Evolutionary conservation across 2,329 filamentous ascomycete species (phyloP).

Genomic region (Hymenoscyphus occultus): DNA sequence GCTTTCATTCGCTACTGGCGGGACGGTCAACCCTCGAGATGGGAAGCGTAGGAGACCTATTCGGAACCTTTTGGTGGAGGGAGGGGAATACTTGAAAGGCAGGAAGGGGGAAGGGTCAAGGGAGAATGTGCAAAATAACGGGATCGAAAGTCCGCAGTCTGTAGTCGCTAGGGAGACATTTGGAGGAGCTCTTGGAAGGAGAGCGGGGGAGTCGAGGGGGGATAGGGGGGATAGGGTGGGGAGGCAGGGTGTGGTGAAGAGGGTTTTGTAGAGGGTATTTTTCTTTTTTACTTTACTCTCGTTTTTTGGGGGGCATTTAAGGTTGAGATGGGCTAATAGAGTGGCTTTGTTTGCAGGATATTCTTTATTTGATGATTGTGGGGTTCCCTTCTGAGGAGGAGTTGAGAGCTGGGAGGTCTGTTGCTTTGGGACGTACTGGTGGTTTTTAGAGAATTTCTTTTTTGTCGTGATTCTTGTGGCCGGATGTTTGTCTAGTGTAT

Average conservation of each 20-base stretch:
- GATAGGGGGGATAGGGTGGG: conserved; percentile 7
- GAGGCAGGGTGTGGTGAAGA: conserved; percentile 23
- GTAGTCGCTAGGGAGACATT: not conserved
- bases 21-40: conserved; percentile 33
- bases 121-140: not conserved
- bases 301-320: no score
- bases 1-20: conserved; percentile 46
- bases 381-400: conserved; percentile 46
- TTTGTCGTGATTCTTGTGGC: no score
- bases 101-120: not conserved
- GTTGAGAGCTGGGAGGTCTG: conserved; percentile 1
- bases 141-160: not conserved
- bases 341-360: conserved; percentile 37
- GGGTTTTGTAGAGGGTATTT: conserved; percentile 35
- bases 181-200: not conserved
- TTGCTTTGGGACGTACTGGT: not conserved
- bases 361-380: conserved; percentile 50
- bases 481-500: no score
- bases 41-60: conserved; percentile 10
- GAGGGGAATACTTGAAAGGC: not conserved
- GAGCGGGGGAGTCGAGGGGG: not conserved
- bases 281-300: not conserved
- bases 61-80: conserved; percentile 14
- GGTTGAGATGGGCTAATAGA: conserved; percentile 5
- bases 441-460: not conserved